phyloP scores from a whole-genome alignment of 2,329 filamentous ascomycete genomes.

The Phialemoniopsis sp. region DNA sequence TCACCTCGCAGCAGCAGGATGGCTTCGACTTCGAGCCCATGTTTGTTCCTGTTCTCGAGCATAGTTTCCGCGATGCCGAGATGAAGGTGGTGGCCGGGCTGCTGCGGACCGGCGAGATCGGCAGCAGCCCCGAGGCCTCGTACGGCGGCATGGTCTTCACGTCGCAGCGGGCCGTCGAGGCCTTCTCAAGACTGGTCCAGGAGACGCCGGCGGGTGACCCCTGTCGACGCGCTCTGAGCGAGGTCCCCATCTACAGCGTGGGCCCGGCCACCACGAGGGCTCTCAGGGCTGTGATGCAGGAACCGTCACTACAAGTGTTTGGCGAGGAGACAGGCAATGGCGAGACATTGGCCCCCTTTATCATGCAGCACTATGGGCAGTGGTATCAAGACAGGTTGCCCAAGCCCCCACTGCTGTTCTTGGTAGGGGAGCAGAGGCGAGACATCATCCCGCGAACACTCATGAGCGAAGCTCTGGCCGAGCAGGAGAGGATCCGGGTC shows the following conservation, averaged over 20 bases:
- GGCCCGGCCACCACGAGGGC: slow-evolving; percentile 78
- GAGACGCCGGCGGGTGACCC: slow-evolving; percentile 36
- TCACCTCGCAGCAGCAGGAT: slow-evolving; percentile 38
- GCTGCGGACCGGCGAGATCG: slow-evolving; percentile 40
- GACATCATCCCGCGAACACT: slow-evolving; percentile 86
- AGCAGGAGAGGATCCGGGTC: slow-evolving; percentile 55
- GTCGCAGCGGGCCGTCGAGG: slow-evolving; percentile 79
- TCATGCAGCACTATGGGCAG: slow-evolving; percentile 69
- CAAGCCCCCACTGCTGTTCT: slow-evolving; percentile 70
- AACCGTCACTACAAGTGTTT: slow-evolving; percentile 57
- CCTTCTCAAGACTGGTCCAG: slow-evolving; percentile 61
- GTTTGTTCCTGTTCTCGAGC: slow-evolving; percentile 76
- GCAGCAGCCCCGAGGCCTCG: slow-evolving; percentile 23
- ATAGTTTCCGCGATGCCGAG: slow-evolving; percentile 59
- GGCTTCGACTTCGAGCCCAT: slow-evolving; percentile 51
- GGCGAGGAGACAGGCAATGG: slow-evolving; percentile 84
- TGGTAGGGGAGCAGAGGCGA: slow-evolving; percentile 83
- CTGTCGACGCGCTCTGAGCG: slow-evolving; percentile 14
- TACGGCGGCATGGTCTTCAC: slow-evolving; percentile 84
- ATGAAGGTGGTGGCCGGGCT: slow-evolving; percentile 47
- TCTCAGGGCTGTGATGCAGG: slow-evolving; percentile 51
- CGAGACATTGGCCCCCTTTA: slow-evolving; percentile 71
- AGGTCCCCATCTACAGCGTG: slow-evolving; percentile 69
- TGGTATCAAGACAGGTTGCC: slow-evolving; percentile 37
- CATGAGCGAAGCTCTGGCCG: slow-evolving; percentile 49